These are phyloP conservation scores for Berkeleyomyces rouxiae DNA, from an alignment of 2,329 filamentous ascomycete species.

Conservation along the genomic window DNA sequence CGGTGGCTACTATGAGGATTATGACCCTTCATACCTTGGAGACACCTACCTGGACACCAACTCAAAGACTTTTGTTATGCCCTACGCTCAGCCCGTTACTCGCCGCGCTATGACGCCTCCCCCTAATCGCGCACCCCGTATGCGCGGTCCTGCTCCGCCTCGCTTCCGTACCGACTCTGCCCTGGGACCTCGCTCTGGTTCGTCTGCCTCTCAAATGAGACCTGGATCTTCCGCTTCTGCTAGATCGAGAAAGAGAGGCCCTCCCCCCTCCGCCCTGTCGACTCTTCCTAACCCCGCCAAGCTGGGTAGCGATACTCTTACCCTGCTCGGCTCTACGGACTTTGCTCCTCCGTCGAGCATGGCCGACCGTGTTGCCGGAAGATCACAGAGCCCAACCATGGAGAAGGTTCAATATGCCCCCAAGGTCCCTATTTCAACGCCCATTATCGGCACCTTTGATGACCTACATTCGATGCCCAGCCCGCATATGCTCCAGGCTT, in stretches of 20 bases:
- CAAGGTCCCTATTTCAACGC: conserved; percentile 56
- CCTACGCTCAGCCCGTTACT: conserved; percentile 69
- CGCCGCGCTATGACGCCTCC: conserved; percentile 94
- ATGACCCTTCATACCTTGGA: conserved; percentile 52
- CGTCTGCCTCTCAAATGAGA: conserved; percentile 24
- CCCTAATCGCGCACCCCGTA: conserved; percentile 36
- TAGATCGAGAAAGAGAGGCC: conserved; percentile 22
- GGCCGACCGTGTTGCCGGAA: conserved; percentile 52
- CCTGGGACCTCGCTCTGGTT: conserved; percentile 19
- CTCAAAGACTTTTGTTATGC: conserved; percentile 56
- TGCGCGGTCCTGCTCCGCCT: conserved; percentile 26
- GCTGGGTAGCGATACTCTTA: conserved; percentile 66
- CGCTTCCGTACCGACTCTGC: conserved; percentile 17
- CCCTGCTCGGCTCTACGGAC: conserved; percentile 51
- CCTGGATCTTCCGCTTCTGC: conserved; percentile 50
- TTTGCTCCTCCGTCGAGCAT: conserved; percentile 66
- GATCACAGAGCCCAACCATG: conserved; percentile 45
- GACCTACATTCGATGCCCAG: conserved; percentile 75
- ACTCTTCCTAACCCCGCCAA: conserved; percentile 74
- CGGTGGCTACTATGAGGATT: conserved; percentile 52
- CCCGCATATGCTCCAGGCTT: conserved; percentile 67
- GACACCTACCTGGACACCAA: conserved; percentile 54
- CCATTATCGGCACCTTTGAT: conserved; percentile 69
- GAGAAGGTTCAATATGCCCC: conserved; percentile 58
- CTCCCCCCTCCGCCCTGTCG: conserved; percentile 56